Conservation (phyloP, 208 protist genomes). For the Trypanosoma caninum region DNA sequence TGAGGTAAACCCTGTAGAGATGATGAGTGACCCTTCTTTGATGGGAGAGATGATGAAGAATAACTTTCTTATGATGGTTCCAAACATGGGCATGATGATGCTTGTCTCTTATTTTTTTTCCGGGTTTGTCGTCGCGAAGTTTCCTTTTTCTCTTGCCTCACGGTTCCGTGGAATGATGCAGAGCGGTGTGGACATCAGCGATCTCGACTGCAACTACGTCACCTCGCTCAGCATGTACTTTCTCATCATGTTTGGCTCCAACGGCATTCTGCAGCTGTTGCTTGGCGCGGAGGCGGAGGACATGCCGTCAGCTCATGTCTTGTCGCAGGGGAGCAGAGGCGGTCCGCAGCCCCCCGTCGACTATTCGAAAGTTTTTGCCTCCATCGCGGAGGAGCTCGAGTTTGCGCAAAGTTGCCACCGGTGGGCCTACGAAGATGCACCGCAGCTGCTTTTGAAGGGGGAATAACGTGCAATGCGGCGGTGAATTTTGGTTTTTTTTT, state of each 20-base stretch:
- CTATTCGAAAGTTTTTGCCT: slow-evolving; percentile 80
- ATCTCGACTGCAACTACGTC: slow-evolving; percentile 94
- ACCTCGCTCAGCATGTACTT: slow-evolving; percentile 96
- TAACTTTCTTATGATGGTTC: slow-evolving; percentile 92
- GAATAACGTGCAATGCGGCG: background rate
- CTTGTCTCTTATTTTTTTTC: slow-evolving; percentile 96
- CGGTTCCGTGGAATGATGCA: slow-evolving; percentile 95
- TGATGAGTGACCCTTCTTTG: slow-evolving; percentile 89
- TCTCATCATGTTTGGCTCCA: slow-evolving; percentile 93
- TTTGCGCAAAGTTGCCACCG: slow-evolving; percentile 67
- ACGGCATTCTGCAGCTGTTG: slow-evolving; percentile 91
- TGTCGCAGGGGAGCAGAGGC: slow-evolving; percentile 54
- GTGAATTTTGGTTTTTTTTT: background rate
- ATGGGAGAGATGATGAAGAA: slow-evolving; percentile 95
- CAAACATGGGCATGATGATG: slow-evolving; percentile 95
- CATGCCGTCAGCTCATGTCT: slow-evolving; percentile 34
- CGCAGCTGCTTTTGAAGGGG: slow-evolving; percentile 54
- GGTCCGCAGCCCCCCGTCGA: slow-evolving; percentile 59
- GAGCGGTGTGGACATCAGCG: slow-evolving; percentile 92
- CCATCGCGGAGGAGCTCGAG: slow-evolving; percentile 66
- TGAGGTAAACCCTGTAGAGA: slow-evolving; percentile 87
- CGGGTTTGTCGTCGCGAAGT: slow-evolving; percentile 95
- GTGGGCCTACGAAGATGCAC: slow-evolving; percentile 65
- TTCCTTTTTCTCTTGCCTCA: slow-evolving; percentile 94
- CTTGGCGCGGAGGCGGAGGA: slow-evolving; percentile 74